Conservation (phyloP, 495 filamentous ascomycete genomes). For the Hypoxylon subgilvum region DNA sequence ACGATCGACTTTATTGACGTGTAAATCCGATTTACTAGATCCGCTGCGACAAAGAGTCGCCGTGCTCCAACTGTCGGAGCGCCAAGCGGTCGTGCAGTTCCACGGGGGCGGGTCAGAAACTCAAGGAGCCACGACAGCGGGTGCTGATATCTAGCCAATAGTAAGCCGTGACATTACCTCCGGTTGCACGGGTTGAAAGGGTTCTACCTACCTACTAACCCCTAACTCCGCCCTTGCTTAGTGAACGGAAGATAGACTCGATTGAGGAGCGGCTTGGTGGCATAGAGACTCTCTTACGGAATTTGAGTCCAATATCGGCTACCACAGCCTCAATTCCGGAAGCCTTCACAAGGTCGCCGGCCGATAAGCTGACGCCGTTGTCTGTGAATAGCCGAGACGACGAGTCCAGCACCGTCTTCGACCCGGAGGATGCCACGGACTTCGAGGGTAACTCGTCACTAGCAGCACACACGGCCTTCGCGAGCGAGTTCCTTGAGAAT, state of each 20-base stretch:
- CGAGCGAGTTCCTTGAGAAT: conserved; percentile 65
- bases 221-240: conserved; percentile 25
- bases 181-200: neutral
- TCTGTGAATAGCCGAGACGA: conserved; percentile 27
- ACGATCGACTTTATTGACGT: conserved; percentile 37
- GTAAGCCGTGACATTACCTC: conserved; percentile 47
- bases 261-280: conserved; percentile 67
- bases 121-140: conserved; percentile 63
- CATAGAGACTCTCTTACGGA: conserved; percentile 62
- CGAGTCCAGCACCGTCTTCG: conserved; percentile 36
- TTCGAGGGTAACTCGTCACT: conserved; percentile 69
- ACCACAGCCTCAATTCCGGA: conserved; percentile 10
- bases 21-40: conserved; percentile 51
- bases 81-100: conserved; percentile 63
- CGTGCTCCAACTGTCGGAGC: conserved; percentile 70
- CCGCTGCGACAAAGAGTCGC: conserved; percentile 70
- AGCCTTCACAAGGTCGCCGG: neutral
- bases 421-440: conserved; percentile 48
- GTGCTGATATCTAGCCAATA: conserved; percentile 74
- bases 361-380: conserved; percentile 22
- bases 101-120: conserved; percentile 64
- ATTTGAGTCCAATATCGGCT: conserved; percentile 42
- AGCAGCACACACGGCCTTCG: conserved; percentile 67
- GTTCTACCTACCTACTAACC: neutral
- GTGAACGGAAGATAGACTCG: conserved; percentile 71